Evolutionary conservation across 352 stramenopile species (phyloP).

Genomic region (Aphanomyces invadans): DNA sequence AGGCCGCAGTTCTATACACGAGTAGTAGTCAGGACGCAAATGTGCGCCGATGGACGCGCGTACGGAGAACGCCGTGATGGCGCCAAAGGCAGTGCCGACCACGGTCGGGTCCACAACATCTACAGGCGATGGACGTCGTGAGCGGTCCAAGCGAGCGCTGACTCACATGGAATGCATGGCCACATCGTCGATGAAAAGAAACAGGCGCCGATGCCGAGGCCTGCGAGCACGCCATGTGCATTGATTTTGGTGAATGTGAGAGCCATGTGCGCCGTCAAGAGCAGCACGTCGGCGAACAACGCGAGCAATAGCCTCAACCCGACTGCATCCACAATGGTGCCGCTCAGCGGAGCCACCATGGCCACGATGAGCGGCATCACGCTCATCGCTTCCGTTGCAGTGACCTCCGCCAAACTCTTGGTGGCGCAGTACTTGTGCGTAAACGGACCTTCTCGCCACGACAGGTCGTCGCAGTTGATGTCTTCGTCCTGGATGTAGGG

Average conservation of each 20-base stretch:
- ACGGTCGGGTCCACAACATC: constrained; percentile 15
- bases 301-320: constrained; percentile 14
- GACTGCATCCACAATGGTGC: constrained; percentile 3
- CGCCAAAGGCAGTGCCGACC: constrained; percentile 19
- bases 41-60: neutral
- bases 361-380: constrained; percentile 10
- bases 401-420: constrained; percentile 1
- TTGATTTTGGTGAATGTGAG: neutral
- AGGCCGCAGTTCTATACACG: constrained; percentile 16
- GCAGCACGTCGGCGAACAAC: neutral
- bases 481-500: constrained; percentile 15
- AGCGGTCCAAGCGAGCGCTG: neutral
- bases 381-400: constrained; percentile 8
- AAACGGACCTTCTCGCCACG: constrained; percentile 4
- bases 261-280: neutral
- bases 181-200: constrained; percentile 19
- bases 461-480: constrained; percentile 20
- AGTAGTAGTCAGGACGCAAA: neutral
- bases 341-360: constrained; percentile 6
- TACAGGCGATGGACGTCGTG: neutral
- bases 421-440: constrained; percentile 13
- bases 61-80: constrained; percentile 19
- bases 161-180: constrained; percentile 14
- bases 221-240: neutral
- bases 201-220: constrained; percentile 1